Percentiles rank a stretch among this genome's conserved stretches.
Conservation (phyloP, 2,329 filamentous ascomycete genomes). For the Fusarium falciforme region DNA sequence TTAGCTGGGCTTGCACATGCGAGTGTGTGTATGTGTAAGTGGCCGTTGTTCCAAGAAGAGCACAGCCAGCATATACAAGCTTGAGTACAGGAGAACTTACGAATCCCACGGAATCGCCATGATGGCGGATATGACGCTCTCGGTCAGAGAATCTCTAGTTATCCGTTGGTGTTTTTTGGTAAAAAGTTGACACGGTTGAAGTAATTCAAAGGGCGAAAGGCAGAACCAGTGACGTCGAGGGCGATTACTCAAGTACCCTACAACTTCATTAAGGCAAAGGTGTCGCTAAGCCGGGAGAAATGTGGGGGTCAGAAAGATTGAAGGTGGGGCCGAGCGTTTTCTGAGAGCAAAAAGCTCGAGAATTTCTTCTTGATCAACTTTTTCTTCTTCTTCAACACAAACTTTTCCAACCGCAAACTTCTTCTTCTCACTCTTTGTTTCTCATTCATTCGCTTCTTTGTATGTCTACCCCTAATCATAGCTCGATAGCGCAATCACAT, state of each 20-base stretch:
- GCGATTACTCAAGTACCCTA: constrained; percentile 16
- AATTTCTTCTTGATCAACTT: constrained; percentile 15
- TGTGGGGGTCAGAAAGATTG: constrained; percentile 6
- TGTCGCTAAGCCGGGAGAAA: constrained; percentile 20
- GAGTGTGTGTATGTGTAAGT: constrained; percentile 13
- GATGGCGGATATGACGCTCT: constrained; percentile 16
- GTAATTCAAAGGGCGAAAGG: constrained; percentile 16
- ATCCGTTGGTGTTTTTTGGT: constrained; percentile 1
- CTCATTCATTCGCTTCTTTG: neutral
- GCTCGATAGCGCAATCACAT: constrained; percentile 33
- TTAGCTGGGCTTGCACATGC: constrained; percentile 16
- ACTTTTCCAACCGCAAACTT: neutral
- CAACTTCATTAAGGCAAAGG: constrained; percentile 25
- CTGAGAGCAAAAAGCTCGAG: constrained; percentile 19
- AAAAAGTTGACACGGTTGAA: constrained; percentile 30
- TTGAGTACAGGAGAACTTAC: constrained; percentile 26
- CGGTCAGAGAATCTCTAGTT: neutral
- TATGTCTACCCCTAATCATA: constrained; percentile 3
- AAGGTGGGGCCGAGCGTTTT: constrained; percentile 33
- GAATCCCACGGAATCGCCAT: constrained; percentile 47
- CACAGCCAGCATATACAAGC: too few relatives aligned
- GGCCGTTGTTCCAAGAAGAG: too few relatives aligned
- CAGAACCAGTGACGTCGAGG: constrained; percentile 34
- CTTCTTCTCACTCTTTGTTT: neutral
- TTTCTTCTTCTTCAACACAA: constrained; percentile 24